Evolutionary conservation across 352 stramenopile genomes (phyloP).

Genomic region (Pythium coloratum): DNA sequence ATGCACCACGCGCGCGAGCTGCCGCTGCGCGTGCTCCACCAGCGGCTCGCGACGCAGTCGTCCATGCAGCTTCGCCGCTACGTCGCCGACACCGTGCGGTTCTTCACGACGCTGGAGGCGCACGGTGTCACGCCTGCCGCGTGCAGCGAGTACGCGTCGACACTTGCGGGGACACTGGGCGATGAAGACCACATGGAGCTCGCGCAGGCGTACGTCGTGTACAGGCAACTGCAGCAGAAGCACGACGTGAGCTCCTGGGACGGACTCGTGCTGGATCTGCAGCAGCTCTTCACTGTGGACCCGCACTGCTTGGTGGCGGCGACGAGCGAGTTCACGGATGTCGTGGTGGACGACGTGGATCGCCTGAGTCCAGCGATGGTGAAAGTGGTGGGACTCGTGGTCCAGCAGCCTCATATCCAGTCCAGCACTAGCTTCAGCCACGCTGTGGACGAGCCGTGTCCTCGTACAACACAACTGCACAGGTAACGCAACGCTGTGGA

Average conservation of each 20-base stretch:
- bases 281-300: conserved; percentile 25
- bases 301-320: conserved; percentile 14
- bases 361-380: conserved; percentile 70
- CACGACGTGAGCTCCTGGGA: conserved; percentile 70
- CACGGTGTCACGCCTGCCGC: conserved; percentile 47
- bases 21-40: conserved; percentile 39
- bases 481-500: neutral
- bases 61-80: conserved; percentile 51
- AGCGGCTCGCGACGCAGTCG: conserved; percentile 40
- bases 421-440: conserved; percentile 62
- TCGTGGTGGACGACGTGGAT: conserved; percentile 73
- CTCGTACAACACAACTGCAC: conserved; percentile 39
- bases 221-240: conserved; percentile 50
- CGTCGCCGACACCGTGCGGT: conserved; percentile 58
- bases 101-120: conserved; percentile 69
- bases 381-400: conserved; percentile 38
- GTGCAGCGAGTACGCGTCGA: conserved; percentile 37
- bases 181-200: conserved; percentile 32
- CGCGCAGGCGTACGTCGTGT: conserved; percentile 49
- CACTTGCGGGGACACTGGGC: conserved; percentile 9
- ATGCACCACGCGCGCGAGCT: conserved; percentile 48
- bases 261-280: conserved; percentile 56
- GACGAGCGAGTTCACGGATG: conserved; percentile 51
- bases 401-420: conserved; percentile 39
- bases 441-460: conserved; percentile 36